Base-by-base conservation (phyloP, 768 basidiomycete genomes). In the Mycena haematopus region DNA sequence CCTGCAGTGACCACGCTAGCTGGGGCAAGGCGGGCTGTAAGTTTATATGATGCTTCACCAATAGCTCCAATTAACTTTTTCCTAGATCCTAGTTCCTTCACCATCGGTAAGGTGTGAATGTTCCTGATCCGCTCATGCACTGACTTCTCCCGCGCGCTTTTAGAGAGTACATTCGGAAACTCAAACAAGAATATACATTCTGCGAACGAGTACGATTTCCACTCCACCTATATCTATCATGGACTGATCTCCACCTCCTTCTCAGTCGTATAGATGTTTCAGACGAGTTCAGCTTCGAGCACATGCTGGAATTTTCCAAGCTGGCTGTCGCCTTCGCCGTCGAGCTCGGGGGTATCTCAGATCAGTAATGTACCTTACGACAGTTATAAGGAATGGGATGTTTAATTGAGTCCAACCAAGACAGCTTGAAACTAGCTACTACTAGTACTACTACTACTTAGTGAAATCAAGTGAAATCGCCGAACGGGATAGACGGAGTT, bases 241-340 rank as follows among this genome's bases (percentile, higher is more conserved):
- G 42, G 45, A 33, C 49, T 68, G 31, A 66, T 56, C 58, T n/a
- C n/a, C n/a, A n/a, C n/a, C 53, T 31, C 68, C 22, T 62, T 67
- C 46, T 36, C 69, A 93, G 92, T 73, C 90, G 90, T 54, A 91
- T 91, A 58, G 92, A 96, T 72, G 81, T 92, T 62, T 93, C 93
- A 13, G 79, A 86, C 22, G 95, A 96, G 74, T 97, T 97, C 77
- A 91, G 89, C 71, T 98, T 96, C 73, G 75, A 79, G 6, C 95
- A 98, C 73, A 93, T 96, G 92, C 69, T 91, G 58, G 89, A 94
- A 76, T 94, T 94, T 76, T 91, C 91, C 53, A 93, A 93, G 78
- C 79, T 94, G 56, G 90, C 88, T 38, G 86, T 90, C 27, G 91
- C 89, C 1, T 91, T 89, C 71, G 90, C 86, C 11, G 83, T 93